These are phyloP conservation scores for Rutstroemia sp. DNA, from an alignment of 2,329 filamentous ascomycete genomes.

Conservation along the genomic window DNA sequence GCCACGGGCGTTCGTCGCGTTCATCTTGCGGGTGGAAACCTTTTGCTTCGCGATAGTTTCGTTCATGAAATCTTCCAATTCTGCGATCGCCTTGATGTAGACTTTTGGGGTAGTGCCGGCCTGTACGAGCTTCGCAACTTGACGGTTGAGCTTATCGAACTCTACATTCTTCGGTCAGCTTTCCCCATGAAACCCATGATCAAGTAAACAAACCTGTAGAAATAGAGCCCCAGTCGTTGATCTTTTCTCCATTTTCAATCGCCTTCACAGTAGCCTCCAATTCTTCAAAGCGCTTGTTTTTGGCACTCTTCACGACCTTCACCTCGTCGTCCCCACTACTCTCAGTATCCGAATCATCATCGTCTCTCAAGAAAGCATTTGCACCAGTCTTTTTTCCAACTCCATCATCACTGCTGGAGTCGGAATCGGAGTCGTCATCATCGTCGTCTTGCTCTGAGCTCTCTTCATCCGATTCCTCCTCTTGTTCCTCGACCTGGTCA, in stretches of 20 bases:
- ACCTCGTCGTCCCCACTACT: conserved; percentile 79
- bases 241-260: conserved; percentile 97
- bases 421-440: conserved; percentile 39
- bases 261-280: conserved; percentile 80
- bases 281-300: conserved; percentile 95
- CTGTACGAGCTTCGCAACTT: conserved; percentile 71
- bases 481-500: conserved; percentile 50
- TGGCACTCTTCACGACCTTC: conserved; percentile 90
- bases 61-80: conserved; percentile 90
- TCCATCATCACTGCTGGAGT: conserved; percentile 55
- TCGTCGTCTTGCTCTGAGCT: conserved; percentile 44
- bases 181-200: conserved; percentile 15
- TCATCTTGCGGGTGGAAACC: conserved; percentile 97
- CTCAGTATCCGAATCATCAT: conserved; percentile 64
- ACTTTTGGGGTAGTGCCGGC: conserved; percentile 76
- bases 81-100: conserved; percentile 88
- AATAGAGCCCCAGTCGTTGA: conserved; percentile 94
- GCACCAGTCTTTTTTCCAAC: conserved; percentile 62
- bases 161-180: conserved; percentile 45
- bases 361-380: conserved; percentile 74
- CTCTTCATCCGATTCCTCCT: conserved; percentile 39
- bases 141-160: conserved; percentile 89
- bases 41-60: conserved; percentile 95
- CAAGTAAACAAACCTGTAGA: conserved; percentile 59
- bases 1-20: conserved; percentile 86